Evolutionary conservation across 495 filamentous ascomycete genomes (phyloP), one percentile per base, ranked within the genome.

Genomic region (Aspergillus conjunctus): DNA sequence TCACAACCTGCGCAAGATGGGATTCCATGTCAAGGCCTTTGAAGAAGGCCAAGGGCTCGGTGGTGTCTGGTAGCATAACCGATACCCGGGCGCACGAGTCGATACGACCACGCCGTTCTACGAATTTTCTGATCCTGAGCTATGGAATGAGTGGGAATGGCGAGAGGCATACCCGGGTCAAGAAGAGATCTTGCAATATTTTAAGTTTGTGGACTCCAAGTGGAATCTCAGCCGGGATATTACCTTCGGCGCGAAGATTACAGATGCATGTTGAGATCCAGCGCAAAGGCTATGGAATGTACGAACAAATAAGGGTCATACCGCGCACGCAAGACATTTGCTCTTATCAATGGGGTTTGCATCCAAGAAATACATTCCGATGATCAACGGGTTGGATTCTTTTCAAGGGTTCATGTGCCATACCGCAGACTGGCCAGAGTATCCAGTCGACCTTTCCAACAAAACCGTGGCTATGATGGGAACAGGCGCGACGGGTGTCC

Each of bases 401-500:
- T 89, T 82, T 75, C 71, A 77, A 20, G 85, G 86, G 4, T 43
- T 65, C 5, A 71, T 85, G 4, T 71, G 83, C 59, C 85, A 89
- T 56, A 78, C 85, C 0, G 80, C 83, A 2, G 78, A 81, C 68
- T 89, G 86, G 86, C 85, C 85, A 0, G 72, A 81, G 14, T 68
- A 78, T 6, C 66, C 69, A 11, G 69, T 84, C 33, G 71, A 83
- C 58, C 65, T 85, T 8, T 66, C 66, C 17, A 73, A 73, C 45
- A 86, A 87, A 66, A 70, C 74, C 7, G 70, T 74, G 32, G 82
- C 80, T 7, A 70, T 87, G 43, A 80, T 89, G 18, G 86, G 86
- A 9, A 88, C 86, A 0, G 86, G 86, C 10, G 79, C 84, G 0
- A 76, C 81, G 0, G 85, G 83, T 0, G 79, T 88, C 0, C 86